These are phyloP conservation scores for Ambispora gerdemannii DNA, from an alignment of 192 early-diverging fungal genomes.

Conservation along the genomic window DNA sequence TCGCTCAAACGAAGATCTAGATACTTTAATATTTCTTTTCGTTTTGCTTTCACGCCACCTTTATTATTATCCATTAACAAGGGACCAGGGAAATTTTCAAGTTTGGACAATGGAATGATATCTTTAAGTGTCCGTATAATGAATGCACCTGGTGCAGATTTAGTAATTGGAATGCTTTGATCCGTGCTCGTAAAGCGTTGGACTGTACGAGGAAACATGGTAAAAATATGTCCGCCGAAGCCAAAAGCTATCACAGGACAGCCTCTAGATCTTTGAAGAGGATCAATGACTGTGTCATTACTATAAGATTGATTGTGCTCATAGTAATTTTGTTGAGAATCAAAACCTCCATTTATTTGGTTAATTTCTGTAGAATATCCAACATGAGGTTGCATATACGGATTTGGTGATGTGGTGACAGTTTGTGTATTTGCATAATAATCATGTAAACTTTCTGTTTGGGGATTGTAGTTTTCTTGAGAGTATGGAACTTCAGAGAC, in stretches of 20 bases:
- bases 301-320: conserved; percentile 30
- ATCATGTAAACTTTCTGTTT: no score
- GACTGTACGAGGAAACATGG: conserved; percentile 62
- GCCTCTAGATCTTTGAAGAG: conserved; percentile 44
- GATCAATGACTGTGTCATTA: conserved; percentile 35
- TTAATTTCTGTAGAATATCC: neutral
- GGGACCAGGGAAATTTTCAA: conserved; percentile 52
- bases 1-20: conserved; percentile 38
- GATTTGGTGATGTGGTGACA: neutral
- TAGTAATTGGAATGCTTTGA: conserved; percentile 37
- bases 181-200: conserved; percentile 51
- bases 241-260: conserved; percentile 68
- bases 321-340: conserved; percentile 30
- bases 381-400: conserved; percentile 1
- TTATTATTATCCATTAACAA: conserved; percentile 52
- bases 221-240: conserved; percentile 69
- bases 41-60: conserved; percentile 44
- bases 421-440: no score
- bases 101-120: conserved; percentile 35
- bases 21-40: conserved; percentile 44
- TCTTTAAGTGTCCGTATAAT: conserved; percentile 48
- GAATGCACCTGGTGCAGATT: conserved; percentile 51
- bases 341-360: neutral
- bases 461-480: neutral
- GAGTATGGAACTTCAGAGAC: neutral